A percentile compares a stretch with the other conserved stretches of the same genome.
phyloP scores from a whole-genome alignment of 306 rosid species.

The Vachellia pachyceras region DNA sequence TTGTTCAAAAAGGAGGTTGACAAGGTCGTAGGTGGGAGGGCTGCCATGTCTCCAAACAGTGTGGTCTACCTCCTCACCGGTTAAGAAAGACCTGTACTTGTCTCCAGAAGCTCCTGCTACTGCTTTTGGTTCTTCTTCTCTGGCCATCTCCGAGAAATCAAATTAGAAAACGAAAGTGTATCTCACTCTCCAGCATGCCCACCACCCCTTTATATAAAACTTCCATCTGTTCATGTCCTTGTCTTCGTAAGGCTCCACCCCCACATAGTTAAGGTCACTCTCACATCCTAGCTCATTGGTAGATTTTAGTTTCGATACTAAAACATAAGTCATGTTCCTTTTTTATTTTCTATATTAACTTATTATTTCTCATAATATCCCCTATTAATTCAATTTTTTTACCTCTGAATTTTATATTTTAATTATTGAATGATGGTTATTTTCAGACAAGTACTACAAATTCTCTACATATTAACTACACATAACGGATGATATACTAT shows the following conservation, averaged over 20 bases:
- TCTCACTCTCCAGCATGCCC: not conserved
- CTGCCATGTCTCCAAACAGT: slow-evolving; percentile 74
- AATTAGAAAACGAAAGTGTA: not conserved
- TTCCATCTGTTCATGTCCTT: not conserved
- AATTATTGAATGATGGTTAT: too few relatives aligned
- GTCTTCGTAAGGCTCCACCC: not conserved
- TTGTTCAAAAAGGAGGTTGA: slow-evolving; percentile 66
- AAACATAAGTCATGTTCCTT: too few relatives aligned
- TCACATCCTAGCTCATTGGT: too few relatives aligned
- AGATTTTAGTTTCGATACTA: too few relatives aligned
- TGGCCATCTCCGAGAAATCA: not conserved
- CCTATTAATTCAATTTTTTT: too few relatives aligned
- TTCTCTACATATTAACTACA: too few relatives aligned
- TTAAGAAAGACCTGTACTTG: slow-evolving; percentile 62
- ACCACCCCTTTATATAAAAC: not conserved
- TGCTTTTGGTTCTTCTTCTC: not conserved
- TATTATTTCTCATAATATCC: too few relatives aligned
- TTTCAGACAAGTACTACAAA: too few relatives aligned
- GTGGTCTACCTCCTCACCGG: slow-evolving; percentile 42
- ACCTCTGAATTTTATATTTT: too few relatives aligned
- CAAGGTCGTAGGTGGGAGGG: slow-evolving; percentile 64
- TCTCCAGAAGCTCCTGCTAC: slow-evolving; percentile 28
- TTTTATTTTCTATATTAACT: too few relatives aligned
- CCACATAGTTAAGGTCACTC: not conserved
- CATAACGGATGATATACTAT: too few relatives aligned